Base-by-base conservation (phyloP, 2,329 filamentous ascomycete species). In the Fusarium agapanthi region DNA sequence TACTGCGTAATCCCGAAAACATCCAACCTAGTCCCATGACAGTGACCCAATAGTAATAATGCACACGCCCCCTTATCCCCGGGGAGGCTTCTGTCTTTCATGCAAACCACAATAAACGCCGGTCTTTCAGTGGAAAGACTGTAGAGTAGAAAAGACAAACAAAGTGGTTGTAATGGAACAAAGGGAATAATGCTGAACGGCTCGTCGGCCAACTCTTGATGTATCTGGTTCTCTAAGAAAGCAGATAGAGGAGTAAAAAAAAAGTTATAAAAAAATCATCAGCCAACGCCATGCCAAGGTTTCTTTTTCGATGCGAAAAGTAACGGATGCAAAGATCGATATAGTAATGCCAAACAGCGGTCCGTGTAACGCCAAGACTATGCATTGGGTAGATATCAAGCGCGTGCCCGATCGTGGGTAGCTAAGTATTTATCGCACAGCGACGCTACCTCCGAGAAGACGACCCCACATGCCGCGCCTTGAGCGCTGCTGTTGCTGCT, bases 401-500 rank as follows among this genome's bases (percentile, higher is more conserved):
- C 51, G 44, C 14, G 56, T 65, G 61, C 56, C 58, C 26, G 32
- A 53, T 32, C 47, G 45, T 44, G 61, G 37, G 30, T 50, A 53
- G 34, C 50, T 22, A 34, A 34, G 32, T 34, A 47, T 69, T 72
- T 71, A 85, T 79, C 84, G 83, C 73, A 82, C 81, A 64, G 81
- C 77, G 70, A 84, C 82, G 57, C 82, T 79, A 56, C 82, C 83
- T 50, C 86, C 85, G 66, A 89, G 87, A 66, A 89, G 83, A 45
- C 88, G 86, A 38, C 85, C 85, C 80, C 87, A 87, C 81, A 89
- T 84, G 70, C 87, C 86, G 43, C 86, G 83, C 61, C 65, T 63
- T 32, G 74, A 51, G 56, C 84, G 83, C 65, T 83, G 83, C 57
- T 87, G 85, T 81, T 87, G 83, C 51, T 87, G 85, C 35, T 68